Evolutionary conservation across 2,329 filamentous ascomycete species (phyloP).

Genomic region (Teratosphaeria gauchensis): DNA sequence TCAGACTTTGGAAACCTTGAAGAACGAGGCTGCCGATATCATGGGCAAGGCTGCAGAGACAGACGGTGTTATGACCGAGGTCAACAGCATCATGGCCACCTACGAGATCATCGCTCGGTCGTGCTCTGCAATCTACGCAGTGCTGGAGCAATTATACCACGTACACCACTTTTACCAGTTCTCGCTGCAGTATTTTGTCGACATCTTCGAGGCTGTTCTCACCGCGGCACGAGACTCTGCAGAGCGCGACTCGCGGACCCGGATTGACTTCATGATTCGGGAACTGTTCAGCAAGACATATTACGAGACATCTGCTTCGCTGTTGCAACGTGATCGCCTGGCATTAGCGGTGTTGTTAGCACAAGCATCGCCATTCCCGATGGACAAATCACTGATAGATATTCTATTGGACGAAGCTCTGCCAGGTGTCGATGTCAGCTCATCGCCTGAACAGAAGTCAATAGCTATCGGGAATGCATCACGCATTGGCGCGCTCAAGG

Average conservation of each 20-base stretch:
- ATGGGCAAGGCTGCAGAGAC: conserved; percentile 93
- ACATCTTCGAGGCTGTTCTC: conserved; percentile 92
- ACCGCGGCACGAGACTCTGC: conserved; percentile 71
- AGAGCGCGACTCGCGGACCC: conserved; percentile 43
- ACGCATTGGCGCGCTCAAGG: conserved; percentile 64
- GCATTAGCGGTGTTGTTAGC: conserved; percentile 91
- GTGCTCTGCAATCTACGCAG: conserved; percentile 94
- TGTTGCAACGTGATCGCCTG: conserved; percentile 88
- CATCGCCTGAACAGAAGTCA: conserved; percentile 52
- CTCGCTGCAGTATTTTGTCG: conserved; percentile 93
- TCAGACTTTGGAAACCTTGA: conserved; percentile 91
- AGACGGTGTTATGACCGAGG: conserved; percentile 95
- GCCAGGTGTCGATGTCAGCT: conserved; percentile 69
- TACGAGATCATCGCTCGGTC: conserved; percentile 89
- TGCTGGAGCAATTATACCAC: conserved; percentile 93
- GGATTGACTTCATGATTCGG: conserved; percentile 81
- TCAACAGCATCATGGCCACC: conserved; percentile 88
- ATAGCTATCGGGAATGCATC: conserved; percentile 60
- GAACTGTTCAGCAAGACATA: conserved; percentile 88
- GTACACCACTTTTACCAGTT: conserved; percentile 99
- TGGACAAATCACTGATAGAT: conserved; percentile 86
- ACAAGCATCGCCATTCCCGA: conserved; percentile 89
- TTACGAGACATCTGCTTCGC: conserved; percentile 81
- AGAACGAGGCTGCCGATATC: conserved; percentile 95
- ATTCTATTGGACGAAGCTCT: conserved; percentile 70